A percentile compares a stretch with the other conserved stretches of the same genome.
Conservation (phyloP, 768 basidiomycete genomes). For the Rhodotorula diobovata region DNA sequence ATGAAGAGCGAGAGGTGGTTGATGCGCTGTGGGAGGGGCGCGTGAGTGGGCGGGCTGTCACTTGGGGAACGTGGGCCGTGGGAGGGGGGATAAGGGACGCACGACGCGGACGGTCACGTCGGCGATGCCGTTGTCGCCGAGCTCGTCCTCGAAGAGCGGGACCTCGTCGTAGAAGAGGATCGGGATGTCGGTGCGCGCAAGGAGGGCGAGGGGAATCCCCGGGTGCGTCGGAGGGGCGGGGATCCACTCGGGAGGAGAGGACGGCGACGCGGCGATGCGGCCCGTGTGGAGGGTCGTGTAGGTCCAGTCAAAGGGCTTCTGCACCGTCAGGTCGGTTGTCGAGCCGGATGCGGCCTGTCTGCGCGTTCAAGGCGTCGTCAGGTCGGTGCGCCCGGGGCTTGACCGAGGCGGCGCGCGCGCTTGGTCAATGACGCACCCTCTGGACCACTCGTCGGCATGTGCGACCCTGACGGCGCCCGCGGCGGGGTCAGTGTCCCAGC, state of each 20-base stretch:
- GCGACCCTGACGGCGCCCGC: slow-evolving; percentile 87
- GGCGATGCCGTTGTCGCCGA: slow-evolving; percentile 94
- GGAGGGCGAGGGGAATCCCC: slow-evolving; percentile 72
- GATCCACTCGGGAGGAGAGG: background rate
- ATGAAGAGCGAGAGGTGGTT: slow-evolving; percentile 95
- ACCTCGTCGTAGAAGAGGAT: slow-evolving; percentile 98
- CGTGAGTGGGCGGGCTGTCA: background rate
- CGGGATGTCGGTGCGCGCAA: slow-evolving; percentile 77
- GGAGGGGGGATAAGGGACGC: slow-evolving; percentile 46
- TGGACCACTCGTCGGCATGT: slow-evolving; percentile 90
- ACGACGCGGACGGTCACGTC: slow-evolving; percentile 80
- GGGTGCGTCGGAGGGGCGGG: slow-evolving; percentile 42
- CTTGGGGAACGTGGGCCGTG: background rate
- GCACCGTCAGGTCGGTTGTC: slow-evolving; percentile 62
- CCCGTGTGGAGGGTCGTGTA: slow-evolving; percentile 87
- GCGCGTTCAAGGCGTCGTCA: background rate
- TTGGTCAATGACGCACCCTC: slow-evolving; percentile 56
- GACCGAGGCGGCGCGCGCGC: background rate
- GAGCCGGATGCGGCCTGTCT: slow-evolving; percentile 17
- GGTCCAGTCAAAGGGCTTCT: slow-evolving; percentile 96
- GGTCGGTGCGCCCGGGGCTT: no score
- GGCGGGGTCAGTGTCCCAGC: slow-evolving; percentile 41
- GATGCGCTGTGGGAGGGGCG: slow-evolving; percentile 62
- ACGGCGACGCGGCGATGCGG: slow-evolving; percentile 1
- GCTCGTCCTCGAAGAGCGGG: slow-evolving; percentile 89